Base-by-base conservation (phyloP, 306 rosid genomes). In the Pterocarpus macrocarpus region DNA sequence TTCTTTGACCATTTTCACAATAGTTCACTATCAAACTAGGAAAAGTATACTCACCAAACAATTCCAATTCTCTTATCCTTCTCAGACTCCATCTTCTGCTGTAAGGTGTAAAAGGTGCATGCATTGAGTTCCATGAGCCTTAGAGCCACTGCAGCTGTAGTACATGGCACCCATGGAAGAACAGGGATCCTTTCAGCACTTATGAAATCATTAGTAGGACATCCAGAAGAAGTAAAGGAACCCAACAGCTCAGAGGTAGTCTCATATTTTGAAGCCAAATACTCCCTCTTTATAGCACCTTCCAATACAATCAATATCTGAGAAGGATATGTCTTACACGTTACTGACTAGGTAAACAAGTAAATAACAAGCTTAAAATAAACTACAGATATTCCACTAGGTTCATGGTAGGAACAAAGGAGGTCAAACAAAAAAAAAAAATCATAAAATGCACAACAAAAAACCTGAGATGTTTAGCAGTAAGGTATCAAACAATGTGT, bases 91-190 rank as follows among this genome's bases (percentile, higher is more conserved):
- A 80, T 52, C 84, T 90, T 88, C 85, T 83, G 93, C 80, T 83
- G 84, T 71, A 70, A 82, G 32, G 77, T 65, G 78, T 89, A 88
- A 64, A 76, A 86, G 85, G 80, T 47, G 75, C 93, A 89, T 4
- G 83, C 50, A 77, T 92, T 92, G 8, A 90, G 92, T 77, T 92
- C 93, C 92, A 92, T 55, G 74, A 90, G 88, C 88, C 97, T 90
- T 43, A 90, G 81, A 49, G 90, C 88, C 72, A 89, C 91, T 58
- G 95, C 95, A 82, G 93, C 88, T 10, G 92, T 88, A 68, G 95
- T 92, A 64, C 10, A 83, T 13, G 97, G 93, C 71, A 90, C 69
- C 97, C 97, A 92, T 43, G 97, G 92, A 72, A 92, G 92, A 13
- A 87, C 57, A 63, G 85, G 87, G 43, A 78, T 84, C 33, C 79